Evolutionary conservation across 768 basidiomycete species (phyloP), one percentile per base, ranked within the genome.

Genomic region (Mycena rebaudengoi): DNA sequence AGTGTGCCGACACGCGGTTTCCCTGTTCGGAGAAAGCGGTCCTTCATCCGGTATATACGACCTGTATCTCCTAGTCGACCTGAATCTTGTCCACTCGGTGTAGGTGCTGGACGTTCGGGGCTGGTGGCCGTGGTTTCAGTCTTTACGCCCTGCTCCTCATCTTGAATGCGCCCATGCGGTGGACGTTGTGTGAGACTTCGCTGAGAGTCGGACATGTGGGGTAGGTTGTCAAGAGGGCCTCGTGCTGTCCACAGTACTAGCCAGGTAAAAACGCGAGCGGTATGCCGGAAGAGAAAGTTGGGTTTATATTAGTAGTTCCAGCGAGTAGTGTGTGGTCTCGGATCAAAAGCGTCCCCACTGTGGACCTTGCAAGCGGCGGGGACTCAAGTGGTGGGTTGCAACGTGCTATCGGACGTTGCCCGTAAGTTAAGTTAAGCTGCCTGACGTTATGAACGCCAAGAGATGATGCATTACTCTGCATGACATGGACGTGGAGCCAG

Each of bases 11-110:
- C 72, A 20, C 79, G 79, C 60, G 65, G 70, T 72, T 80, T 85
- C 8, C 84, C 85, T 63, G 75, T 81, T 48, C 83, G 77, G 43
- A 75, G 75, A 62, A 86, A 86, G 29, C 83, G 77, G 51, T 80
- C 72, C 3, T 10, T 26, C 37, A 55, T 49, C 4, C n/a, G 21
- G 28, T 28, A 82, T 21, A 30, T 43, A 16, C 30, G 45, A 10
- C 21, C 26, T 32, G 21, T 20, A 2, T 35, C 58, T 10, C 44
- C 35, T 7, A 33, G 43, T 20, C 32, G 20, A 18, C 10, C 26
- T 55, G 44, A 30, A 43, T 32, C 8, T 16, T 33, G 25, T 33
- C n/a, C n/a, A n/a, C n/a, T n/a, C n/a, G n/a, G n/a, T n/a, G n/a
- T n/a, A n/a, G n/a, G n/a, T n/a, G n/a, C n/a, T n/a, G n/a, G n/a